phyloP scores from a whole-genome alignment of 345 rosid species.

The Salix dunnii region DNA sequence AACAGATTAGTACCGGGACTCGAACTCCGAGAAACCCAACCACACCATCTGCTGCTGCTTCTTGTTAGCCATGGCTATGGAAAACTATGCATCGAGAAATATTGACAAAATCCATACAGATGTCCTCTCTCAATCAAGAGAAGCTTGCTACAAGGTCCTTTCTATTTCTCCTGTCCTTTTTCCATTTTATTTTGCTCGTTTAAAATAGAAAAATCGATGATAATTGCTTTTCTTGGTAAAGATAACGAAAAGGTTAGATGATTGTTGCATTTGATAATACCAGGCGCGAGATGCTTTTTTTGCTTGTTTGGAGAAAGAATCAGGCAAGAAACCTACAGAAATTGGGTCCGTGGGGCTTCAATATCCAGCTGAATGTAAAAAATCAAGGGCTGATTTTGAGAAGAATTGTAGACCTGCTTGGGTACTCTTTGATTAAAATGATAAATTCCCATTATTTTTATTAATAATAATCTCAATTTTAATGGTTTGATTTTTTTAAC shows the following conservation, averaged over 20 bases:
- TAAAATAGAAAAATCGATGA: background rate
- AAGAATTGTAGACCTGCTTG: conserved; percentile 68
- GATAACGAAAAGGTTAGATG: background rate
- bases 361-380: conserved; percentile 64
- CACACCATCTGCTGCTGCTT: background rate
- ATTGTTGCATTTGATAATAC: background rate
- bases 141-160: conserved; percentile 71
- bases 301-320: conserved; percentile 63
- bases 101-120: conserved; percentile 56
- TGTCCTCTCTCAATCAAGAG: conserved; percentile 62
- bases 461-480: no score
- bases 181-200: background rate
- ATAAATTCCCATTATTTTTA: no score
- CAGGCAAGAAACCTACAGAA: conserved; percentile 65
- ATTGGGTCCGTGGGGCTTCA: conserved; percentile 74
- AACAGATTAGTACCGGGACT: no score
- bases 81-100: conserved; percentile 44
- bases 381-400: conserved; percentile 39
- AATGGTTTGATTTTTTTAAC: background rate
- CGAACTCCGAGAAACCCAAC: background rate
- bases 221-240: background rate
- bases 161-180: background rate
- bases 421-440: conserved; percentile 34
- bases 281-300: conserved; percentile 83
- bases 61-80: conserved; percentile 23